Base-by-base conservation (phyloP, 108 stramenopile genomes). In the Skeletonema potamos region DNA sequence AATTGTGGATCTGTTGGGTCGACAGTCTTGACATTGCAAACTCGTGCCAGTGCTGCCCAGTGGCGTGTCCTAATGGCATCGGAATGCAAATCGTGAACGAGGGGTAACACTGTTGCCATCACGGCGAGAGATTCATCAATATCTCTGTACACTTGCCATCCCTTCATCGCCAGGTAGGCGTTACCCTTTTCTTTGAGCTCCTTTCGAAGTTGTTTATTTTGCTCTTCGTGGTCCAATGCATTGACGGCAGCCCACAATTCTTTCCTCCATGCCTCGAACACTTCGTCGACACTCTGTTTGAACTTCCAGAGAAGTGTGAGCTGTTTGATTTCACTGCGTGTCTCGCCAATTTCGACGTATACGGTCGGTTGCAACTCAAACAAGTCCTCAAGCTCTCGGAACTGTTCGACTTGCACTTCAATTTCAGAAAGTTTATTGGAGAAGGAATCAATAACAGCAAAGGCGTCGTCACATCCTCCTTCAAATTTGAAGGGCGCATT, bases 381-480 rank as follows among this genome's bases (percentile, higher is more conserved):
- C 55, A 96, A 82, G 34, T 94, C 92, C 71, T 94, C 95, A 36
- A 89, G 71, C 61, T 86, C 81, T 56, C 92, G 94, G 82, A 92
- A 92, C 30, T 73, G 58, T 29, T 74, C 61, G 11, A 90, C 87
- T 39, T 79, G 56, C 17, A 54, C 68, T 62, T 87, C 86, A 58
- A 90, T 72, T 27, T 89, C 72, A 56, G 75, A 58, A 11, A 91
- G 60, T 27, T 78, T 83, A 5, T 54, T 68, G 22, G 85, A 78
- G 70, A 85, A 89, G 13, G 73, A 68, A 59, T 92, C 87, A 72
- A 94, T 87, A 17, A 70, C 62, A 7, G 13, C 41, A 76, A 92
- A 94, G 3, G 93, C 93, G 15, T 88, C 85, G 15, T 85, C 73
- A 6, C 79, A 77, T 8, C 74, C 60, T 9, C 91, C 91, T 37